Conservation (phyloP, 163 green algal species). For the Picocystis sp. region DNA sequence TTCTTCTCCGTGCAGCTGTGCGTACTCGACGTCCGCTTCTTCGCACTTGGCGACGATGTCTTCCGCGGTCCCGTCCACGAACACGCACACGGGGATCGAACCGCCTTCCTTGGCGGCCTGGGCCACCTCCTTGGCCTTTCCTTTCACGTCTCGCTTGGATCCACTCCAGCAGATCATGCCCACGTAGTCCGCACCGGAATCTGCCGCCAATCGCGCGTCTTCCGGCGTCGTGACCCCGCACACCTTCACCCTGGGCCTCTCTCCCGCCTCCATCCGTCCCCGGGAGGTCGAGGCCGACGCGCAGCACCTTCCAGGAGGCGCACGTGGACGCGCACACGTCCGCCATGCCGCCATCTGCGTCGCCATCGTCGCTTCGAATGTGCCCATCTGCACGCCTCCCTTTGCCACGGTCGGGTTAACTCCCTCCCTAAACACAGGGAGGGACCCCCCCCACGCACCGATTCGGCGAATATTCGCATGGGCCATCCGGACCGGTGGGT, state of each 20-base stretch:
- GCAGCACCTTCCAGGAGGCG: no score
- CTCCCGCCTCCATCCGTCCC: no score
- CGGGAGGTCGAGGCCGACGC: no score
- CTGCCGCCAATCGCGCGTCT: constrained; percentile 15
- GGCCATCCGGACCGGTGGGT: no score
- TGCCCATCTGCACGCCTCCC: no score
- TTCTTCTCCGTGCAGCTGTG: constrained; percentile 22
- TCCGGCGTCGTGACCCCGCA: constrained; percentile 20
- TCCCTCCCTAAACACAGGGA: no score
- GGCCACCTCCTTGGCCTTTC: constrained; percentile 16
- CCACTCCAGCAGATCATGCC: constrained; percentile 23
- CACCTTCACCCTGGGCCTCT: constrained; percentile 12
- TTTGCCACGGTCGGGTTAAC: no score
- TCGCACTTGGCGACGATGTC: constrained; percentile 17
- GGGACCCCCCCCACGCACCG: no score
- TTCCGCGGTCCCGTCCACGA: constrained; percentile 20
- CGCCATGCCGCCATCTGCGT: no score
- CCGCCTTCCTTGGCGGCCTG: constrained; percentile 10
- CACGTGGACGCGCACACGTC: no score
- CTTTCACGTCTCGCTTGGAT: constrained; percentile 9
- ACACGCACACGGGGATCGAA: constrained; percentile 20
- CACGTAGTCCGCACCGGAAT: constrained; percentile 14
- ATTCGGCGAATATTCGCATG: no score
- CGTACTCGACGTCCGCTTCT: constrained; percentile 9
- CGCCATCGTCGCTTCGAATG: no score